Percentiles rank a stretch among this genome's conserved stretches.
Conservation (phyloP, 176 grass and related monocot genomes). For the Paspalum vaginatum region DNA sequence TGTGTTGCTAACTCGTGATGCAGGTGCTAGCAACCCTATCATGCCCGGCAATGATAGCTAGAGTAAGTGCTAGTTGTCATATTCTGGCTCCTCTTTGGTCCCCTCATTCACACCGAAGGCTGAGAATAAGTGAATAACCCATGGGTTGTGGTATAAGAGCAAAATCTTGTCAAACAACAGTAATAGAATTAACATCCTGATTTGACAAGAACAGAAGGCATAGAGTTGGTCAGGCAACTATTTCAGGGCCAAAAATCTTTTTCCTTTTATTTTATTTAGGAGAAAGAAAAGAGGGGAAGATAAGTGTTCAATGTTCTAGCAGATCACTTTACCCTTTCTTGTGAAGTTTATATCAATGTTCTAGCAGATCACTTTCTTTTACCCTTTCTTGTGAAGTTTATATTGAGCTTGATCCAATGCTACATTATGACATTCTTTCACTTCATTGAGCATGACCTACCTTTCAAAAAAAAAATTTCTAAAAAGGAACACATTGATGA, state of each 20-base stretch:
- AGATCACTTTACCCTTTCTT: not conserved
- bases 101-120: not conserved
- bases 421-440: slow-evolving; percentile 13
- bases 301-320: not conserved
- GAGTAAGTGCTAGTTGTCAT: not conserved
- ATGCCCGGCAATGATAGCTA: slow-evolving; percentile 1
- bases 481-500: not conserved
- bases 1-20: not conserved
- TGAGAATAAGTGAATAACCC: not conserved
- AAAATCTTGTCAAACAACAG: not conserved
- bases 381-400: not conserved
- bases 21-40: slow-evolving; percentile 8
- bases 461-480: not conserved
- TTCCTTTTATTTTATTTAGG: not conserved
- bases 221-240: slow-evolving; percentile 5
- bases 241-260: slow-evolving; percentile 7
- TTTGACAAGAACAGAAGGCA: not conserved
- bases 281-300: not conserved
- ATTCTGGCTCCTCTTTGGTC: not conserved
- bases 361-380: not conserved
- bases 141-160: slow-evolving; percentile 1
- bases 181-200: not conserved
- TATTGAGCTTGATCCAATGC: not conserved
- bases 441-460: not conserved
- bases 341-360: slow-evolving; percentile 12